A percentile compares a stretch with the other conserved stretches of the same genome.
phyloP scores from a whole-genome alignment of 2,329 filamentous ascomycete species.

The Onygenales sp. region DNA sequence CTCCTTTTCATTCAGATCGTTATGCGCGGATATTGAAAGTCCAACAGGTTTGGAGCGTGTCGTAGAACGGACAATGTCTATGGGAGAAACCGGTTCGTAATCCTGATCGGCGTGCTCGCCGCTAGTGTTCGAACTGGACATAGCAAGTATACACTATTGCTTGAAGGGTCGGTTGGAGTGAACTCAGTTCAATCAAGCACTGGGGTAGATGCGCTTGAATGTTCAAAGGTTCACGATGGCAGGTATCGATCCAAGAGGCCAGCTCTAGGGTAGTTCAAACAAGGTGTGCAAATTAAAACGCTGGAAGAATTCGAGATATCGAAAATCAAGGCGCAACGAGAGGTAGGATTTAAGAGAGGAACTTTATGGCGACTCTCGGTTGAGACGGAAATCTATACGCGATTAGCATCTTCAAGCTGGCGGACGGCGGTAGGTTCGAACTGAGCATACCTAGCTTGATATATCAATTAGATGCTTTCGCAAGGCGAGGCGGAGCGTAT shows the following conservation, averaged over 20 bases:
- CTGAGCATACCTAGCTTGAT: no score
- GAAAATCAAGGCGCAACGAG: not conserved
- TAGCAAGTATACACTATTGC: conserved; percentile 2
- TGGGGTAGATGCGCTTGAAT: not conserved
- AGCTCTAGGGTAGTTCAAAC: not conserved
- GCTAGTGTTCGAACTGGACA: conserved; percentile 9
- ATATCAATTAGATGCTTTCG: no score
- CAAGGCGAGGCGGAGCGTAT: no score
- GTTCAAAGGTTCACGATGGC: not conserved
- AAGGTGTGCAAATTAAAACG: not conserved
- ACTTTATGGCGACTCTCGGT: no score
- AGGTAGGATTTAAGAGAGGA: no score
- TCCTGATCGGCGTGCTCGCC: conserved; percentile 5
- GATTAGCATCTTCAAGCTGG: no score
- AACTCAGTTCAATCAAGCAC: not conserved
- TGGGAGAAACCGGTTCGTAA: conserved; percentile 26
- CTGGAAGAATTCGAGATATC: not conserved
- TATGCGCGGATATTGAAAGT: conserved; percentile 17
- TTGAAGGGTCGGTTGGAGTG: not conserved
- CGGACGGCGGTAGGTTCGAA: no score
- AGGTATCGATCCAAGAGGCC: not conserved
- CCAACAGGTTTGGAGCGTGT: conserved; percentile 20
- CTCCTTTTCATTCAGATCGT: conserved; percentile 10
- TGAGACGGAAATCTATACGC: no score
- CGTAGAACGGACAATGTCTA: conserved; percentile 26